Conservation (phyloP, 495 filamentous ascomycete genomes). For the Tuber indicum region DNA sequence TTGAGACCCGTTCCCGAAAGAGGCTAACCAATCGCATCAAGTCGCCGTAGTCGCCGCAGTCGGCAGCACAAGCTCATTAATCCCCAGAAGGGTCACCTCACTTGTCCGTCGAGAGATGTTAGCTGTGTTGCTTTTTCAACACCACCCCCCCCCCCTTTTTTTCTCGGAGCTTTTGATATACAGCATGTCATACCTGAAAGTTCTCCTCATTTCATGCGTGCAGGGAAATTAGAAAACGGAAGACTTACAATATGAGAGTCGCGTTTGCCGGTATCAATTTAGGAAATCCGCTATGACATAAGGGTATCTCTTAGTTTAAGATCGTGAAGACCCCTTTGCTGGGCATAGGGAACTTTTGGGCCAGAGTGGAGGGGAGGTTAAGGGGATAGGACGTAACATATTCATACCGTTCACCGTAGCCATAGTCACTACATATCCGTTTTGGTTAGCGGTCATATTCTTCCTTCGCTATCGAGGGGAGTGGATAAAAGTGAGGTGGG, state of each 20-base stretch:
- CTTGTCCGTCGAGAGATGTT: constrained; percentile 17
- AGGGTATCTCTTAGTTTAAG: constrained; percentile 27
- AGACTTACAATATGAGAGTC: constrained; percentile 47
- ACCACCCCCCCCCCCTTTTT: constrained; percentile 11
- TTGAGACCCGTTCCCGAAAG: neutral
- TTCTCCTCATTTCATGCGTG: constrained; percentile 6
- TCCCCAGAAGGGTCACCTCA: constrained; percentile 46
- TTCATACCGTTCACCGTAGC: constrained; percentile 55
- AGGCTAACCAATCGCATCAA: neutral
- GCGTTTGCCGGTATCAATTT: constrained; percentile 45
- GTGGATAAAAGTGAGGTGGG: neutral
- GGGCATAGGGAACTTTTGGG: neutral
- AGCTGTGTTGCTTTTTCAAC: constrained; percentile 4
- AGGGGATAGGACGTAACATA: constrained; percentile 14
- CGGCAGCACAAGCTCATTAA: constrained; percentile 40
- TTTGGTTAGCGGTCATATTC: constrained; percentile 19
- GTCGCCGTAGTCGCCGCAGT: neutral
- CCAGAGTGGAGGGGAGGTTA: neutral
- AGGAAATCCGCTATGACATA: constrained; percentile 45
- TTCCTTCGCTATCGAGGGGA: constrained; percentile 33
- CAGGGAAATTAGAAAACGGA: constrained; percentile 1
- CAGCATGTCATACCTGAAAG: constrained; percentile 18
- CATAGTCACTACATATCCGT: constrained; percentile 51
- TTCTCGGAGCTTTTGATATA: constrained; percentile 7
- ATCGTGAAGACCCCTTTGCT: constrained; percentile 6